phyloP scores from a whole-genome alignment of 805 yeast species.

The Yarrowia sp. region DNA sequence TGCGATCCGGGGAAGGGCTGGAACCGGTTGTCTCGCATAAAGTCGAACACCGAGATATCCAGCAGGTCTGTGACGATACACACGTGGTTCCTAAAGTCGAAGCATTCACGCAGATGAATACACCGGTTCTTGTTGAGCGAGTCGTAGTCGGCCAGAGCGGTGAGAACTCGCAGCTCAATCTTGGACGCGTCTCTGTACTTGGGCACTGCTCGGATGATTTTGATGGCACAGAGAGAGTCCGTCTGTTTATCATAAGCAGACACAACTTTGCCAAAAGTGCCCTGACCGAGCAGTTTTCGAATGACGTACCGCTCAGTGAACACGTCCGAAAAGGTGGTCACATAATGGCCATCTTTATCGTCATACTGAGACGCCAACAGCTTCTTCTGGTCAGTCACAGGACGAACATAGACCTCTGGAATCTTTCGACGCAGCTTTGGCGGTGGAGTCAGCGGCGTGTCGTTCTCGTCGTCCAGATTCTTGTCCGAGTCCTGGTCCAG shows the following conservation, averaged over 20 bases:
- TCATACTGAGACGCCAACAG: conserved; percentile 31
- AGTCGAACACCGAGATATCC: conserved; percentile 84
- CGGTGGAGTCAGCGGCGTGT: conserved; percentile 29
- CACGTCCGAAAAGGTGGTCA: conserved; percentile 38
- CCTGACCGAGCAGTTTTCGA: conserved; percentile 74
- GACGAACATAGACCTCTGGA: conserved; percentile 35
- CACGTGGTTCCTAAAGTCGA: conserved; percentile 90
- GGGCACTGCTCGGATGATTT: conserved; percentile 86
- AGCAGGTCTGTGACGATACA: conserved; percentile 88
- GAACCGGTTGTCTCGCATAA: conserved; percentile 76
- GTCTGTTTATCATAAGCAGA: conserved; percentile 70
- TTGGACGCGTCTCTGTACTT: conserved; percentile 95
- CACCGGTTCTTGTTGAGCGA: conserved; percentile 68
- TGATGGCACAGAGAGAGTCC: conserved; percentile 74
- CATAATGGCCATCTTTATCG: conserved; percentile 39
- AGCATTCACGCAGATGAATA: conserved; percentile 81
- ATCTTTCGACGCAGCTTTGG: conserved; percentile 36
- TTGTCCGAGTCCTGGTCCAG: conserved; percentile 15
- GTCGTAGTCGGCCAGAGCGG: conserved; percentile 71
- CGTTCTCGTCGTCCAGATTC: conserved; percentile 2
- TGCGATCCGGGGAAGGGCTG: conserved; percentile 94
- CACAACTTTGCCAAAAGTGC: conserved; percentile 88
- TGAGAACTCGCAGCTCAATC: conserved; percentile 80
- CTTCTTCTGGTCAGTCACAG: conserved; percentile 30
- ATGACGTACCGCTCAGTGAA: conserved; percentile 70